Evolutionary conservation across 1,139 yeast genomes (phyloP), one percentile per base, ranked within the genome.

Genomic region (Saccharomyces uvarum): DNA sequence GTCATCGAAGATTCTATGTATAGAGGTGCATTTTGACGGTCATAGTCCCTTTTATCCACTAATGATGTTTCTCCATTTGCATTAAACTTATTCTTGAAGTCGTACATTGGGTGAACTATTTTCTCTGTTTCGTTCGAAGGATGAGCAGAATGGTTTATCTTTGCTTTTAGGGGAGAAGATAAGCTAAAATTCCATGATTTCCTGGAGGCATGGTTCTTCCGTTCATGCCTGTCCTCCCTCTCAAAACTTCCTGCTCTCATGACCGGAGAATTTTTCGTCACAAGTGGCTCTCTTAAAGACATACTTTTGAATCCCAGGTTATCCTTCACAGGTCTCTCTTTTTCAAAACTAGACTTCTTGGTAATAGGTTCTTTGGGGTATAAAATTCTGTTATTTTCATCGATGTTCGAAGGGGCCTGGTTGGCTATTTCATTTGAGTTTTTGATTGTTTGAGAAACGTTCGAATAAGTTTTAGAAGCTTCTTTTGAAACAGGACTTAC

Each of bases 311-410:
- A 70, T 1, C 71, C 73, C 11, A 68, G 53, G 33, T 63, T 62
- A 19, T 38, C 44, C 8, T 61, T 63, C 8, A 42, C 53, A 2
- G 67, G 62, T 48, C 68, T 61, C 13, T 61, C 67, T 61, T 76
- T 79, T 53, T 75, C 77, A 61, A 77, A 82, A 4, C 86, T 81
- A 0, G 86, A 81, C 24, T 38, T 38, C 44, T 19, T 38, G 26
- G 44, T 24, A 2, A 24, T 26, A 6, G 13, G 44, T 38, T 16
- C 44, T 9, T 19, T 38, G n/a, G 24, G 44, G 44, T 38, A 38
- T 2, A 38, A 7, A 19, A 13, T 24, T 4, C 44, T 33, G 8
- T 33, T 33, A 8, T 33, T 0, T 19, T 38, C 13, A 16, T 38
- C 26, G 5, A 38, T 19, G 13, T 38, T 9, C 26, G 19, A 19